Evolutionary conservation across 805 yeast species (phyloP), one percentile per base, ranked within the genome.

Genomic region (Kodamaea neixiangensis): DNA sequence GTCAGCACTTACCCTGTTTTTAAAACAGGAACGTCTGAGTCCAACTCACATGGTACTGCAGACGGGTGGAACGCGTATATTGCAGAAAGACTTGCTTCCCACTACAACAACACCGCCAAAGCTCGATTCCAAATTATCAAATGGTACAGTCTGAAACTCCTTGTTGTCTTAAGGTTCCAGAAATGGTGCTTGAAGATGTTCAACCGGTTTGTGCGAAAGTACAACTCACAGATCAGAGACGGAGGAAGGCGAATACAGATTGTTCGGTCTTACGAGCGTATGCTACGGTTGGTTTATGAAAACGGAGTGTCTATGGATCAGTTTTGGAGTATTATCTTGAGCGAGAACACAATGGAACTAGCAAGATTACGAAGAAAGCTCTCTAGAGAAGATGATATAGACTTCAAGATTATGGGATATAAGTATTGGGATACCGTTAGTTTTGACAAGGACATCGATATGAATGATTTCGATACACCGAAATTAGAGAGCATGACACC

Each of bases 111-210:
- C 18, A 54, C 60, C 10, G 48, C 61, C n/a, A 41, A 49, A 18
- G 54, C 57, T 7, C 58, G 60, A 19, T 42, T 57, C 19, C 56
- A 59, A 41, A 40, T 73, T 14, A 56, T 70, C 17, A 55, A 44
- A 20, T 65, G 68, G 61, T 63, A 61, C 48, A 62, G 59, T 49
- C 63, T 61, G n/a, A 46, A 55, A n/a, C 49, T 59, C 9, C 18
- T 73, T 17, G 48, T 73, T 13, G 52, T 59, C 2, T 58, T 55
- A 22, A 62, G 59, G 35, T 72, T 71, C 52, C 73, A 72, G 50
- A 35, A 47, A 41, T 74, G 78, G 78, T 58, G 64, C 9, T 45
- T 67, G 11, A 55, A 72, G 35, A 56, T 74, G 47, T 73, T 73
- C 57, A 72, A 72, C 54, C 45, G 59, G 19, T 74, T 72, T 54